phyloP scores from a whole-genome alignment of 306 rosid genomes.

The Neltuma alba region DNA sequence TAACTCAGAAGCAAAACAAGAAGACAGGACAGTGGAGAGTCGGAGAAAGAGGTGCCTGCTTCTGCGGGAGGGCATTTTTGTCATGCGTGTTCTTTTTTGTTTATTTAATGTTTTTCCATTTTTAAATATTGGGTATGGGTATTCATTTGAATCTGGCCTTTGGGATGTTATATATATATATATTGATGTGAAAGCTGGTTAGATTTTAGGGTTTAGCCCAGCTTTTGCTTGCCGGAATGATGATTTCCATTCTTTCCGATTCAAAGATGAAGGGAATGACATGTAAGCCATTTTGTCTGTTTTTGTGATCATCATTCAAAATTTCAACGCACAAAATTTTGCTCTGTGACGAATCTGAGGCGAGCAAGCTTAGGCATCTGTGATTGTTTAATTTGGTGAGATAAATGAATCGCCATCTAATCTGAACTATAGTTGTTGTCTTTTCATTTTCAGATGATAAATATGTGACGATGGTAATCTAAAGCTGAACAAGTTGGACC shows the following conservation, averaged over 20 bases:
- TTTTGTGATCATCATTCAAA: neutral
- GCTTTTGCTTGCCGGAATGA: neutral
- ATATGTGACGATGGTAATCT: neutral
- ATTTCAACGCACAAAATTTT: neutral
- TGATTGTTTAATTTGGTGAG: neutral
- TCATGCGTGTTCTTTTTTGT: constrained; percentile 14
- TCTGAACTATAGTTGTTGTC: neutral
- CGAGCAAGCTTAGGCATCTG: neutral
- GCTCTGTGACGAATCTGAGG: neutral
- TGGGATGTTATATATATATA: neutral
- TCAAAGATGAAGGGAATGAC: neutral
- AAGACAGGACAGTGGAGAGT: neutral
- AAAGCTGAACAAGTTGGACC: neutral
- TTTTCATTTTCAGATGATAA: neutral
- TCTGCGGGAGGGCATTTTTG: constrained; percentile 20
- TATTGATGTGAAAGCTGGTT: neutral
- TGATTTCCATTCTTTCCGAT: constrained; percentile 2
- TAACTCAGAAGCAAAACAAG: constrained; percentile 30
- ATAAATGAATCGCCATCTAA: neutral
- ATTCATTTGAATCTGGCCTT: neutral
- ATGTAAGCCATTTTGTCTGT: neutral
- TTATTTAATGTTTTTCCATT: neutral
- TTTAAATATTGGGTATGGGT: neutral
- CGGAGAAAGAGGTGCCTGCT: constrained; percentile 19
- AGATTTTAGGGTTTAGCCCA: constrained; percentile 6